Conservation (phyloP, 2,329 filamentous ascomycete species). For the Trichoderma cornu-damae region DNA sequence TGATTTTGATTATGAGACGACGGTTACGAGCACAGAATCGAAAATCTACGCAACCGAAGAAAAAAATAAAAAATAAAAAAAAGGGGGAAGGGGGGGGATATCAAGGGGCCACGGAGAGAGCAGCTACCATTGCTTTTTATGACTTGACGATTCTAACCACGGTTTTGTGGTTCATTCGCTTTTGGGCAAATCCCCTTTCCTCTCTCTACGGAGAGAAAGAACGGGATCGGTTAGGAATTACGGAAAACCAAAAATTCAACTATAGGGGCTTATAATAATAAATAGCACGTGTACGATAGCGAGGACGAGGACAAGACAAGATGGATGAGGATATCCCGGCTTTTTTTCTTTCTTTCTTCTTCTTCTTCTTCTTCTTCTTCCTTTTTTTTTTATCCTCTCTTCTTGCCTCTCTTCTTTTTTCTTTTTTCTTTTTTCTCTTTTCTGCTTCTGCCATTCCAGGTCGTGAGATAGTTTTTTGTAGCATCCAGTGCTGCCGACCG, state of each 20-base stretch:
- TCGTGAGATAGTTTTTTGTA: background rate
- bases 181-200: conserved; percentile 5
- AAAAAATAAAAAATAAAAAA: background rate
- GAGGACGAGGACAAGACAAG: background rate
- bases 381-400: background rate
- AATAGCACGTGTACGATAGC: conserved; percentile 13
- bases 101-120: background rate
- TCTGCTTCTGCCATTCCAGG: background rate
- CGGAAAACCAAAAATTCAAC: background rate
- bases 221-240: background rate
- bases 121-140: conserved; percentile 13
- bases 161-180: conserved; percentile 1
- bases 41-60: too few relatives aligned
- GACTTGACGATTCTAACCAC: conserved; percentile 17
- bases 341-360: background rate
- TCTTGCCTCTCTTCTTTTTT: background rate
- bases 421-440: background rate
- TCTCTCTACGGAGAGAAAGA: background rate
- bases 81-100: background rate
- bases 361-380: too few relatives aligned
- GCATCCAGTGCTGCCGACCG: background rate
- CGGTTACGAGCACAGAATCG: background rate
- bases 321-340: background rate
- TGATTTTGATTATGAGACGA: background rate
- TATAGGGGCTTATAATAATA: conserved; percentile 1